These are phyloP conservation scores for Salix dunnii DNA, from an alignment of 345 rosid genomes.

Conservation along the genomic window DNA sequence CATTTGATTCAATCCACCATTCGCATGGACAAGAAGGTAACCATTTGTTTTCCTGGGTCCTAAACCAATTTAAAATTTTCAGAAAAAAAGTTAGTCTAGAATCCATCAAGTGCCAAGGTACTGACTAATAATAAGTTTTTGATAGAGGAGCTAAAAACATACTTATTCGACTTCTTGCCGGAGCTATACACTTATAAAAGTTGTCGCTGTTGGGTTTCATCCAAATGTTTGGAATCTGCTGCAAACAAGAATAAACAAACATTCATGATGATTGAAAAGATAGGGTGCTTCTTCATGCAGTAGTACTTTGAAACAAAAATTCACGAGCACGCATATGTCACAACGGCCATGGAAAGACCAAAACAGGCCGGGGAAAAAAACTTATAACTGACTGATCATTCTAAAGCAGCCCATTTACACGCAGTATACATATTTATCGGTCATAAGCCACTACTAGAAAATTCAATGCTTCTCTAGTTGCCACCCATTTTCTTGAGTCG, in stretches of 20 bases:
- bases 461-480: conserved; percentile 23
- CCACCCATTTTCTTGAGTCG: conserved; percentile 15
- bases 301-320: neutral
- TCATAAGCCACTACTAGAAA: conserved; percentile 22
- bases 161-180: conserved; percentile 59
- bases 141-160: conserved; percentile 14
- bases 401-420: neutral
- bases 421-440: neutral
- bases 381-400: conserved; percentile 2
- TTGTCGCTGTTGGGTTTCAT: conserved; percentile 71
- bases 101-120: neutral
- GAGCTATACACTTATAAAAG: conserved; percentile 56
- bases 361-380: neutral
- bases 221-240: conserved; percentile 89
- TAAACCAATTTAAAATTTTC: conserved; percentile 6
- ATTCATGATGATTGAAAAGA: neutral
- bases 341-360: neutral
- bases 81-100: neutral
- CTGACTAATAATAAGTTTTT: neutral
- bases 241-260: conserved; percentile 10
- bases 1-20: conserved; percentile 99
- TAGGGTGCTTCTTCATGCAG: neutral
- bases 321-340: neutral
- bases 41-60: conserved; percentile 64
- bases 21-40: conserved; percentile 85